Percentiles rank a stretch among this genome's conserved stretches.
Evolutionary conservation across 805 yeast species (phyloP).

Genomic region (Wickerhamiella sergipiensis): DNA sequence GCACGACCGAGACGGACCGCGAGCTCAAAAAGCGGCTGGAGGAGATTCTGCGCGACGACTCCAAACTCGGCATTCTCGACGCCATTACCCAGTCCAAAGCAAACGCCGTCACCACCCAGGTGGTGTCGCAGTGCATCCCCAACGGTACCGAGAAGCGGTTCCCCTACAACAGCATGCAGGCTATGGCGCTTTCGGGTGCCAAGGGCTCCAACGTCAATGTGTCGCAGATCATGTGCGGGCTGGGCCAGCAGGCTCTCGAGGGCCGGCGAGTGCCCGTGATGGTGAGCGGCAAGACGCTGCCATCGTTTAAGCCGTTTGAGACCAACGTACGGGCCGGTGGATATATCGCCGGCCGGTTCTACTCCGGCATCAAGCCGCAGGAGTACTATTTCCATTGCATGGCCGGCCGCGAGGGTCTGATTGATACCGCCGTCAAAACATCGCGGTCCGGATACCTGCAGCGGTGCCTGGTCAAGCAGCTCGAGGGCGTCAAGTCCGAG

Average conservation of each 20-base stretch:
- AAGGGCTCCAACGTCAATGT: constrained; percentile 98
- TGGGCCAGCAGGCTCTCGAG: constrained; percentile 98
- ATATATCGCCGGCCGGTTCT: constrained; percentile 90
- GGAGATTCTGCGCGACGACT: constrained; percentile 88
- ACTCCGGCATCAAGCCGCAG: constrained; percentile 94
- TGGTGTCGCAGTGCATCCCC: constrained; percentile 89
- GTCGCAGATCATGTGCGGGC: constrained; percentile 97
- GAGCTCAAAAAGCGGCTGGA: constrained; percentile 82
- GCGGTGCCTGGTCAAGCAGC: constrained; percentile 94
- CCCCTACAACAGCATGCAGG: constrained; percentile 95
- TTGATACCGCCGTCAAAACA: constrained; percentile 98
- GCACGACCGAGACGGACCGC: constrained; percentile 38
- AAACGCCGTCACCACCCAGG: constrained; percentile 83
- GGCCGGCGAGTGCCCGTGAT: constrained; percentile 99
- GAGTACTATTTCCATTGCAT: constrained; percentile 99
- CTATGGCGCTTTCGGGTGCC: constrained; percentile 98
- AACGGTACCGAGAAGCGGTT: constrained; percentile 89
- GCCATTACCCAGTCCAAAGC: constrained; percentile 92
- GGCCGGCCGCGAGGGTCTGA: constrained; percentile 99
- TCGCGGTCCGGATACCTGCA: constrained; percentile 98
- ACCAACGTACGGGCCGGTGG: constrained; percentile 99
- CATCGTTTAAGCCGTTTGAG: constrained; percentile 91
- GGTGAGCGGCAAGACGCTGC: constrained; percentile 96
- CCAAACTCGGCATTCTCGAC: constrained; percentile 84
- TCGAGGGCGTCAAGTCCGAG: constrained; percentile 89